Conservation (phyloP, 768 basidiomycete genomes). For the Leccinum longicurvipes region DNA sequence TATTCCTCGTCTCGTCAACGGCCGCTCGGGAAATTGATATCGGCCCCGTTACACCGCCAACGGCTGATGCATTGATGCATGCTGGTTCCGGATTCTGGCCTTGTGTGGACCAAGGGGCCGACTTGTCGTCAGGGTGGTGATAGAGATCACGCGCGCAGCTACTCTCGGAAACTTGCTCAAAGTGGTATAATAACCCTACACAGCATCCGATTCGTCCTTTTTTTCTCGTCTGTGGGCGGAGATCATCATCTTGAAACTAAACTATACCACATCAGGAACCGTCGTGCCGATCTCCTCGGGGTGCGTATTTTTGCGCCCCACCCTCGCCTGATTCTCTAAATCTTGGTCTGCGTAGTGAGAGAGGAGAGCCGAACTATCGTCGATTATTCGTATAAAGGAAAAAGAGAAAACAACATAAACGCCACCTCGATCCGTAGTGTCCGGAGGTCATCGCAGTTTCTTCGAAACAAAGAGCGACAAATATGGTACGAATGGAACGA, state of each 20-base stretch:
- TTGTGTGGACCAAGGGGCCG: neutral
- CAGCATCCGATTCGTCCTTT: neutral
- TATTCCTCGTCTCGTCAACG: neutral
- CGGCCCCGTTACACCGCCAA: neutral
- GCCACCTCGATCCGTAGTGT: neutral
- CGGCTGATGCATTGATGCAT: neutral
- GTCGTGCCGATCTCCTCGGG: neutral
- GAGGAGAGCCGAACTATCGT: neutral
- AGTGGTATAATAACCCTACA: neutral
- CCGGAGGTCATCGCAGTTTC: neutral
- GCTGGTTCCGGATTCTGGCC: neutral
- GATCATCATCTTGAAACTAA: neutral
- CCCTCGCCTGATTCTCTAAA: neutral
- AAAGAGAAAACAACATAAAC: neutral
- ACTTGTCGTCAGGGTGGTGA: neutral
- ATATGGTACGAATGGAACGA: neutral
- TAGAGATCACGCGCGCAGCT: no score
- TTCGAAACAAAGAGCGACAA: neutral
- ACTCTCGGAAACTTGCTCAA: neutral
- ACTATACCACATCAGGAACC: neutral
- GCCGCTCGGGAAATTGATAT: neutral
- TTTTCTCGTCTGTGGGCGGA: neutral
- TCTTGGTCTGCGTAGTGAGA: neutral
- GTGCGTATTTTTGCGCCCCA: neutral
- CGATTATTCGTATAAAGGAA: neutral